Evolutionary conservation across 805 yeast genomes (phyloP), one percentile per base, ranked within the genome.

Genomic region (Metschnikowia lachancei): DNA sequence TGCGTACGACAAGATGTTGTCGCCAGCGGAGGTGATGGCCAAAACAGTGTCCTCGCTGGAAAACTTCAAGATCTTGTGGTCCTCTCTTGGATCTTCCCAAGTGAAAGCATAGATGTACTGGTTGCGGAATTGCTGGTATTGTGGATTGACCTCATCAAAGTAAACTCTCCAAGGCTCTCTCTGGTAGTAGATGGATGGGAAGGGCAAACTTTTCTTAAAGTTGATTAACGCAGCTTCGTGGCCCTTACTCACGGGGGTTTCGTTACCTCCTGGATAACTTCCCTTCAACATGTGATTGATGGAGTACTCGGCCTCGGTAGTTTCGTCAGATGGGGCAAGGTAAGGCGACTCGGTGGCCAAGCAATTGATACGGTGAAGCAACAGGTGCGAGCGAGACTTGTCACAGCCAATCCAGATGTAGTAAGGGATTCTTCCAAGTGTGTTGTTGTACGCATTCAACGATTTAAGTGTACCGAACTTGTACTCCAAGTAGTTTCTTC

Each of bases 11-110:
- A 87, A 72, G 51, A 87, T 72, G 61, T 87, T 87, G 66, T 87
- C 95, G 53, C 94, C 94, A 4, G 95, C 95, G 36, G 92, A 85
- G 4, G 95, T 87, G 46, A 87, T 87, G 18, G 92, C 91, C 55
- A 87, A 72, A 3, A 87, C 87, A 1, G 88, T 83, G 59, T 87
- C 95, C 26, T 76, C 74, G 12, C 80, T 65, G 28, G 73, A 69
- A 57, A 87, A 70, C 36, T 81, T 76, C 55, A 87, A 72, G 46
- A 87, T 83, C 41, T 74, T 74, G 50, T 80, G 78, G 67, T 87
- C 95, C 66, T 85, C 94, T 46, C 85, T 75, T 26, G 95, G 95
- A 61, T 87, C 95, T 65, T 87, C 95, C 95, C 95, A 87, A 6
- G 95, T 87, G 65, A 87, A 87, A 4, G 95, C 91, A 61, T 87